Base-by-base conservation (phyloP, 73 alveolate genomes). In the Loxodes magnus region DNA sequence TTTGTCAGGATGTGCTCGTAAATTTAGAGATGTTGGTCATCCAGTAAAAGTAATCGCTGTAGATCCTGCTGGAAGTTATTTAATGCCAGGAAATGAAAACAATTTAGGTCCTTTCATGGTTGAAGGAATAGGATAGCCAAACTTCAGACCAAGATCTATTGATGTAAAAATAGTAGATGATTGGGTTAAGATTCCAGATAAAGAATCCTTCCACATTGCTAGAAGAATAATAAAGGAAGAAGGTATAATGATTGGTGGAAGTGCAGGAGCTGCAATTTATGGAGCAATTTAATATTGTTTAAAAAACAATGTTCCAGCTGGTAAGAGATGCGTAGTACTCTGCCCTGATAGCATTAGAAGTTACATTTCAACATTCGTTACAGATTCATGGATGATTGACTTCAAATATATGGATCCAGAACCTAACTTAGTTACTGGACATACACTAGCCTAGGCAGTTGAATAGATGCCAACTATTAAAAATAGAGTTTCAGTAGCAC, bases 11-110 rank as follows among this genome's bases (percentile, higher is more conserved):
- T 71, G 77, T 16, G 94, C 91, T 22, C 87, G 89, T 71, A 84
- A 81, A 62, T 74, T 92, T 54, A 90, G 88, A 75, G 97, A 92
- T 59, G 62, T 62, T 39, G 54, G 62, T 48, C 92, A 83, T 17
- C 51, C 70, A 31, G 57, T 88, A 60, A 75, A 81, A 71, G 56
- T 92, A 35, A 76, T 88, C 22, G 97, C 91, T 20, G 91, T 92
- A 10, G 99, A 92, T 58, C 97, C 97, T 20, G 49, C 66, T 26
- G 97, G 96, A 20, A 81, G 96, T 2, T 82, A 80, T 42, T 61
- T 92, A 26, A 15, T 54, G 5, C 68, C 74, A 44, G 56, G 62
- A 5, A 78, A 83, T 43, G 51, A 71, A 17, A 53, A 53, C 10
- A 73, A 69, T 7, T n/a, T n/a, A n/a, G 7, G 7, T 31, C 12